Conservation (phyloP, 768 basidiomycete genomes). For the Crassisporium funariophilum region DNA sequence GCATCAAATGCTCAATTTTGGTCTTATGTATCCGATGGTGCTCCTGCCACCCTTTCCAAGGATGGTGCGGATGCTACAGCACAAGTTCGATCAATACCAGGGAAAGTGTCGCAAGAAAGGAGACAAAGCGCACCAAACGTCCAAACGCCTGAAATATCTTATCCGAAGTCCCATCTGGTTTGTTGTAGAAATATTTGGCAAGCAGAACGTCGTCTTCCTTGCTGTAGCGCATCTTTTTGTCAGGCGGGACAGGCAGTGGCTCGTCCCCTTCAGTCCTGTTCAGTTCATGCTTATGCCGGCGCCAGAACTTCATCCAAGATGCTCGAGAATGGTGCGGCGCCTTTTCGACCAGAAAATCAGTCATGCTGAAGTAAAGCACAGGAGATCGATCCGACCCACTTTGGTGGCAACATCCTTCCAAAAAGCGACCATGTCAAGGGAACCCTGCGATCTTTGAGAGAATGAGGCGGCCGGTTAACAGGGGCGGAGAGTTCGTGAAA, state of each 20-base stretch:
- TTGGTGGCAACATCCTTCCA: conserved; percentile 39
- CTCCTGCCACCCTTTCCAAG: conserved; percentile 95
- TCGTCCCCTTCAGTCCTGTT: conserved; percentile 66
- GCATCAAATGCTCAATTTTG: conserved; percentile 81
- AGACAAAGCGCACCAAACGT: conserved; percentile 49
- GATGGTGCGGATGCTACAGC: conserved; percentile 79
- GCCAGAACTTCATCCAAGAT: conserved; percentile 94
- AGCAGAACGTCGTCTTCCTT: conserved; percentile 77
- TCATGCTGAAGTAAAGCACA: neutral
- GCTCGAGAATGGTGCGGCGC: conserved; percentile 90
- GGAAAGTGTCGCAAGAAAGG: conserved; percentile 6
- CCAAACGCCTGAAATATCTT: conserved; percentile 84
- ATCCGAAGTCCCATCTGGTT: conserved; percentile 81
- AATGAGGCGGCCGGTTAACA: conserved; percentile 4
- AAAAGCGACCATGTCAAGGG: conserved; percentile 33
- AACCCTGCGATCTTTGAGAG: conserved; percentile 42
- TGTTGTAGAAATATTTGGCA: conserved; percentile 70
- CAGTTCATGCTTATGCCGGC: conserved; percentile 84
- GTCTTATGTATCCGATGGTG: conserved; percentile 87
- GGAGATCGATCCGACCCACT: conserved; percentile 5
- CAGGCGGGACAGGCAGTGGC: conserved; percentile 72
- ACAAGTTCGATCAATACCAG: conserved; percentile 3
- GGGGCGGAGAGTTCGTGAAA: conserved; percentile 1
- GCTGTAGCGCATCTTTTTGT: conserved; percentile 89
- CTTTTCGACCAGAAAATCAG: conserved; percentile 35